Evolutionary conservation across 257 asterid genomes (phyloP), one percentile per base, ranked within the genome.

Genomic region (Solanum virginianum): DNA sequence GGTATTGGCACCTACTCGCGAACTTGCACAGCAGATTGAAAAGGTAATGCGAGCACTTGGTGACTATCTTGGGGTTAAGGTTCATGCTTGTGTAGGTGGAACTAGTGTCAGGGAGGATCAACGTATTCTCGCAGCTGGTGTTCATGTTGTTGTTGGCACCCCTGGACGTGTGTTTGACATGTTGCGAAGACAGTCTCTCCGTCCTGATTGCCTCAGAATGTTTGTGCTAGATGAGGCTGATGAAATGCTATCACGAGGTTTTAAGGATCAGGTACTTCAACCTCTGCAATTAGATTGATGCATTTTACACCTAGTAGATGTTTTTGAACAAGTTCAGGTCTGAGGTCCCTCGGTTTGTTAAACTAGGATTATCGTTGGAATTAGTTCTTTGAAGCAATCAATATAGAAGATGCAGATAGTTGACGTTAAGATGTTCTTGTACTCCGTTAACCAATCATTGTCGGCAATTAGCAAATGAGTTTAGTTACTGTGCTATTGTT

Each of bases 101-200:
- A 94, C 98, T 88, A 93, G 95, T 86, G 97, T 94, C 53, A 93
- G 98, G 84, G 97, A 92, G 92, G 98, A 94, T 87, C 98, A 93
- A 66, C 84, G 95, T 10, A 94, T 93, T 81, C 97, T 93, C 20
- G 83, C 91, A 10, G 92, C 93, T 82, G 98, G 97, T 11, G 98
- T 94, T 29, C 98, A 94, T 54, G 97, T 92, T 8, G 97, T 94
- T 39, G 98, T 94, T 83, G 98, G 98, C 24, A 94, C 97, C 65
- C 98, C 98, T 56, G 98, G 97, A 10, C 97, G 98, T 79, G 98
- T 93, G 49, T 94, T 94, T 83, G 98, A 94, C 90, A 92, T 93
- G 95, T 17, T 93, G 56, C 88, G 97, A 2, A 91, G 98, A 51
- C 94, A 92, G 75, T 90, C 97, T 11, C 94, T 94, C 22, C 94